Conservation (phyloP, 345 rosid species). For the Salix viminalis region DNA sequence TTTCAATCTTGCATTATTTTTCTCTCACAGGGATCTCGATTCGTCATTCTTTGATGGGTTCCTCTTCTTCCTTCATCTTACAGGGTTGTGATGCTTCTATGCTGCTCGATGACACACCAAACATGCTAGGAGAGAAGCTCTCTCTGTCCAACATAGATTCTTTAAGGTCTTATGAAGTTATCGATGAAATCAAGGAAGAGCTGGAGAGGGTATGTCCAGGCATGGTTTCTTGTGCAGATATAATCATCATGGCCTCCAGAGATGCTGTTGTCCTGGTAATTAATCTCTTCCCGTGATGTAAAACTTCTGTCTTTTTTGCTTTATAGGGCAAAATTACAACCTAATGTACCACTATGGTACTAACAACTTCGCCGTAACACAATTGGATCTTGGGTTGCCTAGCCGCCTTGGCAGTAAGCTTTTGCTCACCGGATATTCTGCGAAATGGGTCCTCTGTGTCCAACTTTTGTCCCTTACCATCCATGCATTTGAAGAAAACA, state of each 20-base stretch:
- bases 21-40: background rate
- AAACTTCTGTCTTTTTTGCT: background rate
- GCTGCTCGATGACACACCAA: constrained; percentile 81
- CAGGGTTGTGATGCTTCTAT: constrained; percentile 89
- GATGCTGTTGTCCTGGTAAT: constrained; percentile 84
- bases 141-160: constrained; percentile 84
- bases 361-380: background rate
- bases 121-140: constrained; percentile 66
- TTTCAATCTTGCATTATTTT: background rate
- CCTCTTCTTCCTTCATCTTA: background rate
- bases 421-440: constrained; percentile 17
- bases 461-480: constrained; percentile 13
- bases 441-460: constrained; percentile 9
- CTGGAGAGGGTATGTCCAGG: constrained; percentile 74
- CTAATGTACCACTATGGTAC: background rate
- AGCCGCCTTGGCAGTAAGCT: background rate
- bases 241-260: constrained; percentile 82
- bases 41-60: background rate
- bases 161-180: constrained; percentile 65
- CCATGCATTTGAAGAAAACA: background rate
- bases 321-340: background rate
- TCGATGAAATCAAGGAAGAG: constrained; percentile 68
- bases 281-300: background rate
- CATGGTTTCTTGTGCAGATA: constrained; percentile 83
- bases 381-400: background rate